Percentiles rank a stretch among this genome's conserved stretches.
Conservation (phyloP, 371 early-diverging fungal species). For the Lichtheimia hyalospora region DNA sequence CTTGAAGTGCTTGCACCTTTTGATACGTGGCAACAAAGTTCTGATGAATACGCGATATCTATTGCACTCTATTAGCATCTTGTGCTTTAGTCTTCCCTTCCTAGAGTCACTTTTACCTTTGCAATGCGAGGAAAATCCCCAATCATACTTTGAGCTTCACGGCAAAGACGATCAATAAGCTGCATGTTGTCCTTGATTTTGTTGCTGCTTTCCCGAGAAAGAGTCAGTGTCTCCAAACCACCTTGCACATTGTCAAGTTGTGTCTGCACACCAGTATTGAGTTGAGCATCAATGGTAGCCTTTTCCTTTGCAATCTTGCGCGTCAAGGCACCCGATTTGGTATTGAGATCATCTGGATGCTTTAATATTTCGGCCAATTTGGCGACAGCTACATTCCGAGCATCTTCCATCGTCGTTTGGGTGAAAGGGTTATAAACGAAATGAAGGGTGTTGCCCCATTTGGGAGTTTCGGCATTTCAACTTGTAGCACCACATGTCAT, state of each 20-base stretch:
- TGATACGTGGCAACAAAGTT: constrained; percentile 90
- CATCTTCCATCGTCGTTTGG: constrained; percentile 45
- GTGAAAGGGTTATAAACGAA: not conserved
- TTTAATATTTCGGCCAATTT: constrained; percentile 65
- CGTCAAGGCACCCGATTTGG: constrained; percentile 76
- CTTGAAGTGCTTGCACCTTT: constrained; percentile 82
- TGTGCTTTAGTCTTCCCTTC: not conserved
- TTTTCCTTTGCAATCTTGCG: constrained; percentile 88
- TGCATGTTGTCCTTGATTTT: constrained; percentile 74
- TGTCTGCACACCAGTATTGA: constrained; percentile 89
- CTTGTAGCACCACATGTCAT: no score
- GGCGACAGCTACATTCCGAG: constrained; percentile 50
- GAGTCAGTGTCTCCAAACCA: constrained; percentile 77
- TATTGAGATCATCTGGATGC: constrained; percentile 93
- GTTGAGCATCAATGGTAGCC: constrained; percentile 91
- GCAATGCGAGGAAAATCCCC: constrained; percentile 85
- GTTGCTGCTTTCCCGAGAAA: constrained; percentile 67
- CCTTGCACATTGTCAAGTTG: constrained; percentile 91
- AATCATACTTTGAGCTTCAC: constrained; percentile 82
- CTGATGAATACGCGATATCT: constrained; percentile 89
- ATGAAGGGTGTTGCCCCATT: constrained; percentile 22
- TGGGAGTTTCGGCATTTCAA: not conserved
- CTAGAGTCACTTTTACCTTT: constrained; percentile 47
- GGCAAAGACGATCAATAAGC: constrained; percentile 81
- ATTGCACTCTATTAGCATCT: not conserved